Evolutionary conservation across 768 basidiomycete species (phyloP), one percentile per base, ranked within the genome.

Genomic region (Obba rivulosa): DNA sequence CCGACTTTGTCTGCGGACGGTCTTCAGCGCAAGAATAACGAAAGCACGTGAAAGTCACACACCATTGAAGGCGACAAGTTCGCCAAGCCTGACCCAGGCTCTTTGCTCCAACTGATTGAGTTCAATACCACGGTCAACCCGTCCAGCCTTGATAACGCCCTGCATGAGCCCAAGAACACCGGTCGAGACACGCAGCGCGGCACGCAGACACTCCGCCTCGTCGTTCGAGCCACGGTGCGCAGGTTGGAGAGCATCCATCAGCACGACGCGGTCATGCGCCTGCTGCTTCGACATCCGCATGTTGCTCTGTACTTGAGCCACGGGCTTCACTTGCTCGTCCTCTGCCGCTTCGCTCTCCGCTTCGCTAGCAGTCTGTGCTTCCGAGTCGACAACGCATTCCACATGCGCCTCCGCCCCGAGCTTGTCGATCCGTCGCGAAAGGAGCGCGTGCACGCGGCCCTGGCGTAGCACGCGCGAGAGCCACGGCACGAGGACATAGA

Each of bases 401-500:
- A 7, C 28, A 13, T 13, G 28, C 5, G 13, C 28, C 28, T 31
- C 28, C 7, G 20, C 39, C 18, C 38, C 38, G n/a, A 34, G 22
- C 37, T 24, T 44, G 31, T 36, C 44, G 16, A 50, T 20, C 13
- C 37, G 42, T 9, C 14, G 28, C 3, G 57, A 41, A 11, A 59
- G 21, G 8, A 43, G 34, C 31, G 57, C 45, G 3, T 47, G 41
- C 24, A 56, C 25, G 14, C 39, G 35, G 24, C 46, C 43, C 22
- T 51, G 50, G 22, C 51, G 51, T 22, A 65, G 48, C 4, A 48
- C 45, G 48, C 53, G 62, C 21, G 74, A 69, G 22, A 77, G 50
- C 73, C 76, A 72, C 54, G 69, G 62, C 3, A 80, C 48, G 24
- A 85, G 69, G 50, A 83, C 78, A 17, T 76, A 75, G 47, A 74